phyloP scores from a whole-genome alignment of 2,329 filamentous ascomycete species.

The Apiospora rasikravindrae region DNA sequence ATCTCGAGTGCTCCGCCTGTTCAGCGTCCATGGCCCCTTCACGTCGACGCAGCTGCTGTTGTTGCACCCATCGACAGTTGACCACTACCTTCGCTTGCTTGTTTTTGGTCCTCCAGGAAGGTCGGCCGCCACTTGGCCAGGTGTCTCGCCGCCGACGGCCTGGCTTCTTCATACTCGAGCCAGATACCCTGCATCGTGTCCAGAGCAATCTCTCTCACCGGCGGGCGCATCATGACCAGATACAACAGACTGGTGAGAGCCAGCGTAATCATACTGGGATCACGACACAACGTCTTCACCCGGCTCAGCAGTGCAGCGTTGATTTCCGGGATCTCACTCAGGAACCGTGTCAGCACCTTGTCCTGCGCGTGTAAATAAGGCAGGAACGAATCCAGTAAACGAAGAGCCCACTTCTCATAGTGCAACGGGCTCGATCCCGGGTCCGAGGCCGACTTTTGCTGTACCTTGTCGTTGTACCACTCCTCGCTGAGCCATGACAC shows the following conservation, averaged over 20 bases:
- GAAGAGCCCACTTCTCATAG: slow-evolving; percentile 80
- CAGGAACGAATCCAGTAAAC: slow-evolving; percentile 85
- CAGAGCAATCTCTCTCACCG: slow-evolving; percentile 65
- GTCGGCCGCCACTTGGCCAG: slow-evolving; percentile 64
- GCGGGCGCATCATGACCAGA: slow-evolving; percentile 70
- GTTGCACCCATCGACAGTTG: background rate
- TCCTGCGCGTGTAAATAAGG: slow-evolving; percentile 92
- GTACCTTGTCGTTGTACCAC: slow-evolving; percentile 89
- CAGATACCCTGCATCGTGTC: slow-evolving; percentile 71
- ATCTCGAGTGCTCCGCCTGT: background rate
- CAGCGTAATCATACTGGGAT: slow-evolving; percentile 68
- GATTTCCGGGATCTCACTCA: slow-evolving; percentile 88
- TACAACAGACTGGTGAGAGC: slow-evolving; percentile 70
- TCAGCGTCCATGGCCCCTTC: background rate
- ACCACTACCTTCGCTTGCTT: background rate
- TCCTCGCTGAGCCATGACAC: slow-evolving; percentile 96
- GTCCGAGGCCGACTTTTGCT: slow-evolving; percentile 45
- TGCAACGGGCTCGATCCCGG: slow-evolving; percentile 59
- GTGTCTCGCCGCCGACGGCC: slow-evolving; percentile 67
- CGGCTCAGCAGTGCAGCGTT: slow-evolving; percentile 73
- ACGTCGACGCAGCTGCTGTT: background rate
- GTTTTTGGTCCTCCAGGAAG: slow-evolving; percentile 46
- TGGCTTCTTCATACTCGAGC: slow-evolving; percentile 68
- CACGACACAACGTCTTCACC: slow-evolving; percentile 70
- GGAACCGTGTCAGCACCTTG: slow-evolving; percentile 85